Conservation (phyloP, 768 basidiomycete species). For the Krasilnikovozyma curviuscula region DNA sequence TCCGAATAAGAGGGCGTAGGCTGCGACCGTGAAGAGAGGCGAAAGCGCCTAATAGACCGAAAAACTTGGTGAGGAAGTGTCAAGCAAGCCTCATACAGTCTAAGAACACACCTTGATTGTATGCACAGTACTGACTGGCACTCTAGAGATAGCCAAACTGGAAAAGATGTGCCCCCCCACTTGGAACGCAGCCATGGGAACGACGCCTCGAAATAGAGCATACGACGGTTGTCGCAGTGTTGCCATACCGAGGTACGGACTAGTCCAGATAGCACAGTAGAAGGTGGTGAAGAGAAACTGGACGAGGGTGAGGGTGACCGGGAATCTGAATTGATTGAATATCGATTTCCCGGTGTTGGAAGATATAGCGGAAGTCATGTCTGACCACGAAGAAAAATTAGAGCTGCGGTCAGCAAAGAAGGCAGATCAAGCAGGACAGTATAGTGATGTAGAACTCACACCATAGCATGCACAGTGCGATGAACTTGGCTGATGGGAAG, state of each 20-base stretch:
- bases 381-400: no score
- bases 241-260: constrained; percentile 27
- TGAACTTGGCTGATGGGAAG: no score
- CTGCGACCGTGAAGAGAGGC: constrained; percentile 87
- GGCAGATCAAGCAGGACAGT: no score
- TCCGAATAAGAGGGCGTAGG: constrained; percentile 79
- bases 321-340: constrained; percentile 77
- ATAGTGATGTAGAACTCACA: no score
- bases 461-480: no score
- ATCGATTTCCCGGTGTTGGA: constrained; percentile 95
- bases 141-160: constrained; percentile 87
- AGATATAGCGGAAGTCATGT: constrained; percentile 74
- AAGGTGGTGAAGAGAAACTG: constrained; percentile 87
- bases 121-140: constrained; percentile 92
- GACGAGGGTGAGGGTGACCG: constrained; percentile 88
- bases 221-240: constrained; percentile 51
- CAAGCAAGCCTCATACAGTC: constrained; percentile 2
- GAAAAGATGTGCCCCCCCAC: constrained; percentile 96
- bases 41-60: constrained; percentile 60
- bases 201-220: constrained; percentile 53
- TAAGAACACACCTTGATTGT: constrained; percentile 93
- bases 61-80: neutral
- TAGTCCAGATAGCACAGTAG: constrained; percentile 64
- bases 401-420: no score
- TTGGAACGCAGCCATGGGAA: constrained; percentile 95